Conservation (phyloP, 1,139 yeast genomes). For the Kurtzmaniella quercitrusa region DNA sequence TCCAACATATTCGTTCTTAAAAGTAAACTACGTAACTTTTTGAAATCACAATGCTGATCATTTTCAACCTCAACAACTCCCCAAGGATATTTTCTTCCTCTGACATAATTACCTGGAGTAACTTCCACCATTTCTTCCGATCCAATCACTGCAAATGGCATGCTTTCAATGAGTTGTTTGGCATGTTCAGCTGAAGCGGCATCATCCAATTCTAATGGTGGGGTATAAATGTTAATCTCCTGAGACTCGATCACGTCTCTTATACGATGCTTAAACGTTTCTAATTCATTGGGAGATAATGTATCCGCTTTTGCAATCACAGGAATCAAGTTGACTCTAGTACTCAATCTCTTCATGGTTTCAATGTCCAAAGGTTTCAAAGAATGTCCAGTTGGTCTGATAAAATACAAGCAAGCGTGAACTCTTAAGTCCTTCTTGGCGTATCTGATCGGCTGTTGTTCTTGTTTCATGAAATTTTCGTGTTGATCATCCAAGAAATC, state of each 20-base stretch:
- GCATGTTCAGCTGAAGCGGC: slow-evolving; percentile 77
- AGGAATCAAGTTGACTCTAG: slow-evolving; percentile 91
- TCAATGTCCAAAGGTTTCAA: slow-evolving; percentile 92
- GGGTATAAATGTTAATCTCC: slow-evolving; percentile 84
- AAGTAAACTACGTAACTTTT: slow-evolving; percentile 80
- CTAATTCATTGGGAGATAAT: slow-evolving; percentile 76
- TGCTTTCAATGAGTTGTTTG: slow-evolving; percentile 76
- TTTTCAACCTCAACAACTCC: slow-evolving; percentile 97
- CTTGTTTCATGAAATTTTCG: slow-evolving; percentile 91
- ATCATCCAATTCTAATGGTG: slow-evolving; percentile 73
- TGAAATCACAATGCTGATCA: slow-evolving; percentile 92
- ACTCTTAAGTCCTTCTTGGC: slow-evolving; percentile 81
- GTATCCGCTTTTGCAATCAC: slow-evolving; percentile 95
- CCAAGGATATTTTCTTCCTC: slow-evolving; percentile 97
- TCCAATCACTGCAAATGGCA: slow-evolving; percentile 94
- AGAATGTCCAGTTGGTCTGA: slow-evolving; percentile 94
- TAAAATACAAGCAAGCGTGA: slow-evolving; percentile 91
- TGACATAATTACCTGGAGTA: slow-evolving; percentile 68
- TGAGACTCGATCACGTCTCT: slow-evolving; percentile 92
- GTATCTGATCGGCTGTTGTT: slow-evolving; percentile 82
- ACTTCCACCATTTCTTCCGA: slow-evolving; percentile 83
- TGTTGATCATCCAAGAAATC: slow-evolving; percentile 97
- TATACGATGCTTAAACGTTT: slow-evolving; percentile 76
- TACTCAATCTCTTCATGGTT: slow-evolving; percentile 81
- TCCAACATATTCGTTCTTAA: slow-evolving; percentile 94